These are phyloP conservation scores for Arthrobotrys musiformis DNA, from an alignment of 2,329 filamentous ascomycete genomes.

Conservation along the genomic window DNA sequence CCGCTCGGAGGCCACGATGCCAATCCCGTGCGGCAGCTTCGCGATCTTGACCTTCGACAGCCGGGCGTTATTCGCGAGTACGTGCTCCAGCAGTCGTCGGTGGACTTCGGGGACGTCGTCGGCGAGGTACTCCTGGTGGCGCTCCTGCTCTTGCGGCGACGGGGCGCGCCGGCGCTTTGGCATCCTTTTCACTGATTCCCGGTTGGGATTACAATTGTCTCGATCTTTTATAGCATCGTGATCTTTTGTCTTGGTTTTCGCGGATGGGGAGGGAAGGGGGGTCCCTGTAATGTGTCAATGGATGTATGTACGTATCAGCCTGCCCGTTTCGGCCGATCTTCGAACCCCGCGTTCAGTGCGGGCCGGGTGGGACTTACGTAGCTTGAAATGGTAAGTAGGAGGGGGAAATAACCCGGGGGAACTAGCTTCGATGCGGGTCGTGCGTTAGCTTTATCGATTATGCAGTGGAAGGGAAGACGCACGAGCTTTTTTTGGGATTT, in stretches of 20 bases:
- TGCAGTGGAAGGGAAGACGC: background rate
- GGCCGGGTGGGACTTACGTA: background rate
- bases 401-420: background rate
- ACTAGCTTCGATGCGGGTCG: background rate
- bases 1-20: conserved; percentile 32
- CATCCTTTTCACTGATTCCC: conserved; percentile 27
- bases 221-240: background rate
- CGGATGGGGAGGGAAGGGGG: background rate
- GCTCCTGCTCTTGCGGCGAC: background rate
- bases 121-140: conserved; percentile 12
- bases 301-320: background rate
- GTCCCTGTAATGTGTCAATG: no score
- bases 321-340: background rate
- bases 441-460: background rate
- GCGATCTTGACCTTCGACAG: conserved; percentile 47
- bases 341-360: background rate
- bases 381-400: background rate
- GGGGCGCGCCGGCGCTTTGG: conserved; percentile 33
- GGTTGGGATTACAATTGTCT: background rate
- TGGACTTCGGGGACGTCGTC: conserved; percentile 25
- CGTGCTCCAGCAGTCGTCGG: conserved; percentile 31
- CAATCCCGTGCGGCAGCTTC: conserved; percentile 37
- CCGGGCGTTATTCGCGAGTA: conserved; percentile 31
- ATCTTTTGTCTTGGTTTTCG: background rate
- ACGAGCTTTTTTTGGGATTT: background rate